Conservation (phyloP, 192 early-diverging fungal species). For the Coemansia sp. region DNA sequence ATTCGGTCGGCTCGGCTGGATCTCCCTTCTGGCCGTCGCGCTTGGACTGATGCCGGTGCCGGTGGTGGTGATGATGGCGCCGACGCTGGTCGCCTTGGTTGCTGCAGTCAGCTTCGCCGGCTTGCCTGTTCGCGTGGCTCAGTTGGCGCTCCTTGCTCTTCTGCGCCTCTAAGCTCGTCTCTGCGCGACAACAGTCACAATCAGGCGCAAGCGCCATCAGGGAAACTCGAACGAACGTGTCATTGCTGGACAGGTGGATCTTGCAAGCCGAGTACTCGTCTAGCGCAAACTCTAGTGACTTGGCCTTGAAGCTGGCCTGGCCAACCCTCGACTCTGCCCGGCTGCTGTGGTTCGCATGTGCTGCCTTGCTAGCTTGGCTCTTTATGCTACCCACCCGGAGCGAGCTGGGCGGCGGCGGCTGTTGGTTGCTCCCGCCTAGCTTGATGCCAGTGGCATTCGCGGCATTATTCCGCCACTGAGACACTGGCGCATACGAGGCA, state of each 20-base stretch:
- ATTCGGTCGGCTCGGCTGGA: neutral
- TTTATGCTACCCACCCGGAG: neutral
- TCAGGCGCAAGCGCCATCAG: conserved; percentile 49
- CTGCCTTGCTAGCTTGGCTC: neutral
- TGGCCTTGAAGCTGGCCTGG: conserved; percentile 3
- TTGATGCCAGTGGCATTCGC: neutral
- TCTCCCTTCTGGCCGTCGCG: neutral
- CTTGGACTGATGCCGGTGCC: neutral
- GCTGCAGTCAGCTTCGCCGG: conserved; percentile 1
- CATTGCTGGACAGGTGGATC: conserved; percentile 37
- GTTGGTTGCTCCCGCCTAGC: neutral
- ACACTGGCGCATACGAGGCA: conserved; percentile 20
- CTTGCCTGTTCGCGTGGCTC: conserved; percentile 16
- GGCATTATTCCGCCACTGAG: conserved; percentile 2
- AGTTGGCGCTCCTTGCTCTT: conserved; percentile 30
- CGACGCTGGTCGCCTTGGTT: conserved; percentile 1
- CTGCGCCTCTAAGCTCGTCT: conserved; percentile 20
- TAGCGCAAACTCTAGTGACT: conserved; percentile 24
- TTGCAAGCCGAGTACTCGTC: conserved; percentile 40
- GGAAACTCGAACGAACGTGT: conserved; percentile 35
- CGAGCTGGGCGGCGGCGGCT: neutral
- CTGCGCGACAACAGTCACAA: conserved; percentile 32
- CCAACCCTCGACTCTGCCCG: neutral
- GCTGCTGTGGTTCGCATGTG: neutral
- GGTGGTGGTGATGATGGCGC: conserved; percentile 12